Conservation (phyloP, 192 early-diverging fungal species). For the Entophlyctis helioformis region DNA sequence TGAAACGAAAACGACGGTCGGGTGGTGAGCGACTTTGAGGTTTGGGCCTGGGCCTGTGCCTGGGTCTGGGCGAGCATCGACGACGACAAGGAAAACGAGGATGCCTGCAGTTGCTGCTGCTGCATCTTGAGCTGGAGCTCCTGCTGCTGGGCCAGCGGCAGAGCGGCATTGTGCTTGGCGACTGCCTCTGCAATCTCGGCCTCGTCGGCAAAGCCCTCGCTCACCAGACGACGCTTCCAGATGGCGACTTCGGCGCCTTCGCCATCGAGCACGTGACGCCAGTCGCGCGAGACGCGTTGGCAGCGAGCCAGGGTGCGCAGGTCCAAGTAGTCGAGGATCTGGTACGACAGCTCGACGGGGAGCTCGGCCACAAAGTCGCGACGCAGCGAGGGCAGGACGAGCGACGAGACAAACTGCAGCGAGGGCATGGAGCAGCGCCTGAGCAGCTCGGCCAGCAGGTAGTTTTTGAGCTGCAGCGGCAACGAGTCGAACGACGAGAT, state of each 20-base stretch:
- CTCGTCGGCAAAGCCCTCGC: constrained; percentile 27
- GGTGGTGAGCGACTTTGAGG: too few relatives aligned
- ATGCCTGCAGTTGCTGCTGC: too few relatives aligned
- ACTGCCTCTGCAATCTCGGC: constrained; percentile 23
- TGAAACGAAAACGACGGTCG: not conserved
- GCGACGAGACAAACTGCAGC: constrained; percentile 81
- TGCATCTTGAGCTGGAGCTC: not conserved
- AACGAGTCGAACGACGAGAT: constrained; percentile 71
- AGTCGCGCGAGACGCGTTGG: constrained; percentile 67
- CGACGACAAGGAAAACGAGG: not conserved
- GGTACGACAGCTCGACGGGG: constrained; percentile 39
- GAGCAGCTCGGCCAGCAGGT: constrained; percentile 80
- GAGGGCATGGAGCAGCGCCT: constrained; percentile 66
- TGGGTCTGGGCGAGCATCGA: not conserved
- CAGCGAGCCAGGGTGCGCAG: constrained; percentile 63
- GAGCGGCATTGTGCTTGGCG: not conserved
- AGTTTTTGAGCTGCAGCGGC: constrained; percentile 65
- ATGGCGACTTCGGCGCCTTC: constrained; percentile 43
- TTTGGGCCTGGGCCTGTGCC: too few relatives aligned
- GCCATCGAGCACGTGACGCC: constrained; percentile 68
- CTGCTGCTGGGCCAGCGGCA: too few relatives aligned
- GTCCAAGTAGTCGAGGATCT: constrained; percentile 78
- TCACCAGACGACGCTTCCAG: constrained; percentile 31
- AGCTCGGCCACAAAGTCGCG: constrained; percentile 70
- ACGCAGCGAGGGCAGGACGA: constrained; percentile 83